Base-by-base conservation (phyloP, 2,329 filamentous ascomycete species). In the Ceratocystis colombiana region DNA sequence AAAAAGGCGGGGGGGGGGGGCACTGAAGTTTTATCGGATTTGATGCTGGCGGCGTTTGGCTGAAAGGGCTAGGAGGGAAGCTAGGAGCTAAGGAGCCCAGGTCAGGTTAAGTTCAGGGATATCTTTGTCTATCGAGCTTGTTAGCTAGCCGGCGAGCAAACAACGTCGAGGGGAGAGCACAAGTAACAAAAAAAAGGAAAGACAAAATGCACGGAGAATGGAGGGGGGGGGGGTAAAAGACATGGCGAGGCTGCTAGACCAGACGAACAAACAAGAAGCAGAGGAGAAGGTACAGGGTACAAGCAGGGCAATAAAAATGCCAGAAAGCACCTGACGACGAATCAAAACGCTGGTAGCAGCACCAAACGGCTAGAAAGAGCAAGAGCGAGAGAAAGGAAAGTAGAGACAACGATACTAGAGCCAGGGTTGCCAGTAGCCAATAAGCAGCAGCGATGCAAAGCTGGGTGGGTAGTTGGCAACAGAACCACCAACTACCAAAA, bases 61-160 rank as follows among this genome's bases (percentile, higher is more conserved):
- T n/a, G n/a, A n/a, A n/a, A n/a, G n/a, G n/a, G n/a, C n/a, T n/a
- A n/a, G n/a, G n/a, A n/a, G n/a, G n/a, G n/a, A n/a, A n/a, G n/a
- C n/a, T n/a, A n/a, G n/a, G 48, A 53, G 20, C 48, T 22, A 53
- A 53, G 48, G 48, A 53, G 48, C 12, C 48, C 20, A 37, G 33
- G 8, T 37, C 33, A 37, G 33, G 48, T 53, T 22, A 53, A 37
- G 25, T 20, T 12, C 53, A 57, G 53, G 53, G 53, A 57, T 57
- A 17, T 57, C n/a, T 25, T 33, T 57, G 53, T 57, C 53, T 57
- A 33, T 28, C 28, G 53, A 57, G 53, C 53, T 57, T 57, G 53
- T 33, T 33, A 57, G 53, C 53, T 57, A 57, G 53, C 53, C 15
- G 28, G 30, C 7, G 30, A n/a, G 53, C 15, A 22, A 22, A 30